Conservation (phyloP, 495 filamentous ascomycete genomes). For the Penicillium argentinense region DNA sequence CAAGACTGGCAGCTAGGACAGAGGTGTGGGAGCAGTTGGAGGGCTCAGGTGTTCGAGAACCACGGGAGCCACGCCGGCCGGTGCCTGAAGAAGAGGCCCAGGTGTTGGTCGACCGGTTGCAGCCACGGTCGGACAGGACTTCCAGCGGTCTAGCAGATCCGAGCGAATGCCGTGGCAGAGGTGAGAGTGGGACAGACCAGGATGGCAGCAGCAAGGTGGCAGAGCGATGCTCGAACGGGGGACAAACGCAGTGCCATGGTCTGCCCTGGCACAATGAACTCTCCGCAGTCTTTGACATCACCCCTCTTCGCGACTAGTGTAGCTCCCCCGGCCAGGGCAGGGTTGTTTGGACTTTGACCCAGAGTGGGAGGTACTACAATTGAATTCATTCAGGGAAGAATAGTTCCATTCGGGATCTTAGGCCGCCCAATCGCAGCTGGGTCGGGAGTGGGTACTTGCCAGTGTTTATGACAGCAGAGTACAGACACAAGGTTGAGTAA, state of each 20-base stretch:
- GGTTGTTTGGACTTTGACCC: too few relatives aligned
- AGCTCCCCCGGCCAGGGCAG: too few relatives aligned
- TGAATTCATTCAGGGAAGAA: background rate
- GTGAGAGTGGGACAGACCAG: constrained; percentile 13
- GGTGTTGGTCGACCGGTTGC: constrained; percentile 18
- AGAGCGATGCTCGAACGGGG: background rate
- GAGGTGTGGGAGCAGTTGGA: background rate
- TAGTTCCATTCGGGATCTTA: constrained; percentile 16
- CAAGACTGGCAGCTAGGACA: constrained; percentile 17
- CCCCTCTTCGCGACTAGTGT: too few relatives aligned
- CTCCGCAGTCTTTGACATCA: constrained; percentile 19
- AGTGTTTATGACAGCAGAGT: too few relatives aligned
- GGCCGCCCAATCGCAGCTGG: constrained; percentile 15
- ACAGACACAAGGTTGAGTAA: too few relatives aligned
- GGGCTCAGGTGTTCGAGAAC: constrained; percentile 8
- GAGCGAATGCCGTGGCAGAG: constrained; percentile 19
- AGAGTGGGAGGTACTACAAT: background rate
- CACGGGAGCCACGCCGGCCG: constrained; percentile 17
- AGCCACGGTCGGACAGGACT: constrained; percentile 36
- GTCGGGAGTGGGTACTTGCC: background rate
- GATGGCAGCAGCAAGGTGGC: background rate
- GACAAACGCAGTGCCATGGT: constrained; percentile 10
- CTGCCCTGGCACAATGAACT: background rate
- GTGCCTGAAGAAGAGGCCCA: constrained; percentile 25
- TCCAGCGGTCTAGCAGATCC: constrained; percentile 35